Conservation (phyloP, 371 early-diverging fungal genomes). For the Mycotypha africana region DNA sequence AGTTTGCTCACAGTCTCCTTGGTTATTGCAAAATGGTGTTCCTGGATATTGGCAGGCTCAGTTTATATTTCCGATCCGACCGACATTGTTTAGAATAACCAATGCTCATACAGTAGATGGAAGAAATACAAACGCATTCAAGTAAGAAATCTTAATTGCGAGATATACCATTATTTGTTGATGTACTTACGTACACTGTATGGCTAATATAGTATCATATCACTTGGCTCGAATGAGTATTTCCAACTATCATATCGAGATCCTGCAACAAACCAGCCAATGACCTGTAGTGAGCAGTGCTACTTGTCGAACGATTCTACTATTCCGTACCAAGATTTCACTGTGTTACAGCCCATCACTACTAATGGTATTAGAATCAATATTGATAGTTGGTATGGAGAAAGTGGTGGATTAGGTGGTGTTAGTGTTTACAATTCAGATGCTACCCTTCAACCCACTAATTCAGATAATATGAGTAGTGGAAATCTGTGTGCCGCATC, state of each 20-base stretch:
- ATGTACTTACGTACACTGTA: neutral
- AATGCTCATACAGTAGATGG: slow-evolving; percentile 51
- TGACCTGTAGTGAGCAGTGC: slow-evolving; percentile 57
- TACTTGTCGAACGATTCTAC: slow-evolving; percentile 42
- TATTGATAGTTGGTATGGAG: slow-evolving; percentile 67
- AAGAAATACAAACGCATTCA: slow-evolving; percentile 60
- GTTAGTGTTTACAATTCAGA: slow-evolving; percentile 65
- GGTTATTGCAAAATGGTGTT: slow-evolving; percentile 66
- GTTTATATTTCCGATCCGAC: slow-evolving; percentile 53
- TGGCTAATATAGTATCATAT: slow-evolving; percentile 24
- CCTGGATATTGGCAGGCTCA: slow-evolving; percentile 68
- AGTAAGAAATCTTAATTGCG: slow-evolving; percentile 11
- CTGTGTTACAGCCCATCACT: slow-evolving; percentile 27
- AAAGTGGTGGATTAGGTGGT: slow-evolving; percentile 66
- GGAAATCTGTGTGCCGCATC: neutral
- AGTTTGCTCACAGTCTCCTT: slow-evolving; percentile 30
- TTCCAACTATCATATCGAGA: slow-evolving; percentile 59
- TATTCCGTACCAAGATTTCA: slow-evolving; percentile 59
- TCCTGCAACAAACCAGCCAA: slow-evolving; percentile 37
- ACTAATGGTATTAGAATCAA: slow-evolving; percentile 55
- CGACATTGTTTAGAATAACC: slow-evolving; percentile 58
- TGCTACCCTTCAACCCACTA: slow-evolving; percentile 40
- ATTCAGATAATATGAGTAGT: slow-evolving; percentile 13
- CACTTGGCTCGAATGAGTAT: slow-evolving; percentile 39
- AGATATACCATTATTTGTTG: neutral